phyloP scores from a whole-genome alignment of 495 filamentous ascomycete genomes.

The Talaromyces ruber region DNA sequence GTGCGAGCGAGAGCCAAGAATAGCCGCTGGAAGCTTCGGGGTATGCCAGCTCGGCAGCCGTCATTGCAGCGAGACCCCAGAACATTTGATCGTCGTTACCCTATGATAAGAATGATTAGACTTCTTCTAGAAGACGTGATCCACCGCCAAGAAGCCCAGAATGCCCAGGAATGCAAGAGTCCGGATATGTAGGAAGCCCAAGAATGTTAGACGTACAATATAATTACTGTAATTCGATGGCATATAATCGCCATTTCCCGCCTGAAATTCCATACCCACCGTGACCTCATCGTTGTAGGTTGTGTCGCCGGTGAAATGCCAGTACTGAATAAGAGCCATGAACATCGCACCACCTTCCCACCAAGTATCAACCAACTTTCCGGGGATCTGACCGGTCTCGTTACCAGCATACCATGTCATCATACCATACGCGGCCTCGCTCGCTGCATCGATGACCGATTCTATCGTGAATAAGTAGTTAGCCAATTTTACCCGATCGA shows the following conservation, averaged over 20 bases:
- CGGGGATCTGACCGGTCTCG: constrained; percentile 51
- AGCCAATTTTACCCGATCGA: neutral
- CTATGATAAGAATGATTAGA: constrained; percentile 12
- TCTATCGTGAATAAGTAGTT: constrained; percentile 32
- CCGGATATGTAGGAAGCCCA: neutral
- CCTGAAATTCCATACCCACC: constrained; percentile 50
- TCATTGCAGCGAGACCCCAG: constrained; percentile 63
- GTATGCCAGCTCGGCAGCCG: constrained; percentile 56
- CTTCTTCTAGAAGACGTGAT: constrained; percentile 7
- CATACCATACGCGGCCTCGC: constrained; percentile 50
- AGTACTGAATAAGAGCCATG: constrained; percentile 62
- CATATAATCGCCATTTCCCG: constrained; percentile 53
- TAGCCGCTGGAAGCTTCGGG: constrained; percentile 46
- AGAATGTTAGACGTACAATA: constrained; percentile 10
- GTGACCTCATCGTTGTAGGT: constrained; percentile 49
- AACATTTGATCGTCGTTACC: constrained; percentile 65
- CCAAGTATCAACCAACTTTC: constrained; percentile 54
- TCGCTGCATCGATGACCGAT: constrained; percentile 56
- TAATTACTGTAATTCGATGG: constrained; percentile 46
- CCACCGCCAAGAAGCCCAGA: neutral
- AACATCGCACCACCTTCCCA: constrained; percentile 75
- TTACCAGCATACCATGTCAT: constrained; percentile 64
- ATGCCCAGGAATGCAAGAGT: neutral
- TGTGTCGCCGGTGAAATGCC: constrained; percentile 54
- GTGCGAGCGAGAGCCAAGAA: constrained; percentile 60